A percentile compares a stretch with the other conserved stretches of the same genome.
Evolutionary conservation across 306 rosid genomes (phyloP).

Genomic region (Quercus ilex): DNA sequence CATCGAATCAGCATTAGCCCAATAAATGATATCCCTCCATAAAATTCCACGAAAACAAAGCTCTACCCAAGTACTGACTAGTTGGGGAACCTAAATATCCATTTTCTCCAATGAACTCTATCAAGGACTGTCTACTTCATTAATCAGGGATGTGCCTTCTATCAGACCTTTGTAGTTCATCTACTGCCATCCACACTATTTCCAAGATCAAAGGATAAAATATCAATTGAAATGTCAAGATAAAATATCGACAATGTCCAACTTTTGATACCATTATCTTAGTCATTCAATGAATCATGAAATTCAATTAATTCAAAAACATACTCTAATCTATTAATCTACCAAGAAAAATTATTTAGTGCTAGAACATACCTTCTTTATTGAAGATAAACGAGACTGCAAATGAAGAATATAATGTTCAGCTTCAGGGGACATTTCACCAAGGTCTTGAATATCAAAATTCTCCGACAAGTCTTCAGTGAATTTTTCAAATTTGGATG

Average conservation of each 20-base stretch:
- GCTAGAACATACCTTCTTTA: constrained; percentile 57
- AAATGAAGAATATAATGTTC: constrained; percentile 61
- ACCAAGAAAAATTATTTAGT: not conserved
- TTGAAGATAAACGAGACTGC: constrained; percentile 75
- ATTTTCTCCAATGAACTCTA: not conserved
- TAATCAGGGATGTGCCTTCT: not conserved
- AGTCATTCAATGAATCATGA: constrained; percentile 4
- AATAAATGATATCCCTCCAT: not conserved
- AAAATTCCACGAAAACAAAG: not conserved
- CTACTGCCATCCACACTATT: constrained; percentile 2
- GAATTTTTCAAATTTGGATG: constrained; percentile 41
- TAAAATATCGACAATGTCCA: constrained; percentile 10
- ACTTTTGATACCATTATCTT: constrained; percentile 9
- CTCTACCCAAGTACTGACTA: not conserved
- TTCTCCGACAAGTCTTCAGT: constrained; percentile 33
- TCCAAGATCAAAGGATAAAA: constrained; percentile 9
- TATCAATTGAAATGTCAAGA: not conserved
- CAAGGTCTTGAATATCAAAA: constrained; percentile 57
- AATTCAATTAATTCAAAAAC: not conserved
- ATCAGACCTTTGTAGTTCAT: constrained; percentile 6
- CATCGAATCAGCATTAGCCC: not conserved
- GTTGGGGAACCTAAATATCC: not conserved
- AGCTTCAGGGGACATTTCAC: constrained; percentile 74
- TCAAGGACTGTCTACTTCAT: not conserved
- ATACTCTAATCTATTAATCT: not conserved